Base-by-base conservation (phyloP, 768 basidiomycete species). In the Tylopilus plumbeoviolaceoides region DNA sequence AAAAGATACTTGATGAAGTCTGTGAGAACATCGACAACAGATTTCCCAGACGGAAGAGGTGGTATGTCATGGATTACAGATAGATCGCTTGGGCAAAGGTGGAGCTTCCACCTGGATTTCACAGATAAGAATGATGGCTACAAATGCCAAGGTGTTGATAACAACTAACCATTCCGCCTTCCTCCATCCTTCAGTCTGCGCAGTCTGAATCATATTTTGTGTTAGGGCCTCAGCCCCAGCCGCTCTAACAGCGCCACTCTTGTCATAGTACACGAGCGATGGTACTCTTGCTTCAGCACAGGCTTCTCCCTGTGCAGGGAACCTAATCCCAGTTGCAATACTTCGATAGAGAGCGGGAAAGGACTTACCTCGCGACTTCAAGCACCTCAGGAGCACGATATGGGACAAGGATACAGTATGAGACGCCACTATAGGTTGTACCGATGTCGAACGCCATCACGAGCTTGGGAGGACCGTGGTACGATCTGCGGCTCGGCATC, bases 391-490 rank as follows among this genome's bases (percentile, higher is more conserved):
- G 56, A 12, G 51, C 53, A 48, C 48, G 51, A 7, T 46, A 52
- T 15, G n/a, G 25, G 15, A 45, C 40, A 2, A 58, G 53, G 23
- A 64, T 48, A 18, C 57, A 57, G 41, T 78, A 78, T 2, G 73
- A 73, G 7, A 77, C 61, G 4, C 75, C 75, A 31, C 75, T 78
- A 53, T 55, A 76, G 0, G 75, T 78, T 0, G 75, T 78, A 2
- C 78, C 77, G 2, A 79, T 61, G 39, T 79, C 77, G 44, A 79
- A 73, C 0, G 75, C 76, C 17, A 79, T 49, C 1, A 78, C 69
- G 4, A 79, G 65, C 49, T 70, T 71, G 5, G 42, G 18, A n/a
- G 53, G 30, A 1, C 59, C 59, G 11, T 14, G 9, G 36, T 60
- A 42, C 2, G 39, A 27, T 36, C 41, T 49, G 11, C 25, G 44